A percentile compares a stretch with the other conserved stretches of the same genome.
Evolutionary conservation across 129 eudicot species (phyloP).

Genomic region (Flaveria robusta): DNA sequence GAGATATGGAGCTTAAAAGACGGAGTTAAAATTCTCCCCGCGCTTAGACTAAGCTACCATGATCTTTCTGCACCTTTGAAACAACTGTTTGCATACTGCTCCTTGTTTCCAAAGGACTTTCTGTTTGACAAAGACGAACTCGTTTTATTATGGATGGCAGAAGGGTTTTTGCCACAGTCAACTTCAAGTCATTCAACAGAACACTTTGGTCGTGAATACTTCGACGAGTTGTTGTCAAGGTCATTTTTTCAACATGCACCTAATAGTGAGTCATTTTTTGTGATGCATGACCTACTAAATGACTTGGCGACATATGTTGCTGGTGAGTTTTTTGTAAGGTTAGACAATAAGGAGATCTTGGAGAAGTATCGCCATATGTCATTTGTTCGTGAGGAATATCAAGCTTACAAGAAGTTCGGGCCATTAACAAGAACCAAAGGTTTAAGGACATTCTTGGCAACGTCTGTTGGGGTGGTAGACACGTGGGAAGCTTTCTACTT

Average conservation of each 20-base stretch:
- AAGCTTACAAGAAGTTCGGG: not conserved
- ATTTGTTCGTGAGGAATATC: not conserved
- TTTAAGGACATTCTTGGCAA: constrained; percentile 8
- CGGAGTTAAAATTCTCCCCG: not conserved
- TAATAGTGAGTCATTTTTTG: not conserved
- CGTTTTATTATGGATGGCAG: not conserved
- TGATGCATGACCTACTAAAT: constrained; percentile 1
- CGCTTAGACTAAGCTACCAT: constrained; percentile 8
- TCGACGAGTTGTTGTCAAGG: constrained; percentile 5
- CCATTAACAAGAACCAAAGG: not conserved
- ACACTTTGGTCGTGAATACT: not conserved
- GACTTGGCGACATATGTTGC: constrained; percentile 4
- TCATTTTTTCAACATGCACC: constrained; percentile 10
- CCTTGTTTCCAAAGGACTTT: constrained; percentile 6
- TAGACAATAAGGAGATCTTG: not conserved
- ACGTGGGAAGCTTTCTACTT: not conserved
- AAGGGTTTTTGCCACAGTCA: not conserved
- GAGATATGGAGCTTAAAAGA: not conserved
- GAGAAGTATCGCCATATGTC: constrained; percentile 11
- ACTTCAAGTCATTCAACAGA: not conserved
- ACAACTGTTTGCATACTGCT: constrained; percentile 2
- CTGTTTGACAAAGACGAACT: not conserved
- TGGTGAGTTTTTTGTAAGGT: not conserved
- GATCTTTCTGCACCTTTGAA: not conserved
- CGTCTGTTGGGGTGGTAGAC: not conserved